Evolutionary conservation across 176 grass and related monocot species (phyloP), one percentile per base, ranked within the genome.

Genomic region (Echinochloa phyllopogon): DNA sequence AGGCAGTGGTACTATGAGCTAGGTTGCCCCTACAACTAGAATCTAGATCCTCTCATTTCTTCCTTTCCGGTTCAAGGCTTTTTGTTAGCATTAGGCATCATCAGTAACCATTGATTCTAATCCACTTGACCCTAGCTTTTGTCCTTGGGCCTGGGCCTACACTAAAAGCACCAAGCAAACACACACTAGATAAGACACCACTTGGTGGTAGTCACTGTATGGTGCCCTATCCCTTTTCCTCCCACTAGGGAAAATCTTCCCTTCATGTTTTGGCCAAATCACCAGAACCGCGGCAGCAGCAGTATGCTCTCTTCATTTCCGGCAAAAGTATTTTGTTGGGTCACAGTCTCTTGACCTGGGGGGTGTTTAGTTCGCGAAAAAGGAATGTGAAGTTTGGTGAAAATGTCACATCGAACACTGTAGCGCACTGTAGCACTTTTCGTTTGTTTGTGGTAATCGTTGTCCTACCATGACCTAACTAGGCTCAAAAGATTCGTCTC

Each of bases 41-140:
- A 60, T 45, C 80, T 82, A 75, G 62, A 75, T 75, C 76, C 78
- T 75, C 27, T 63, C 58, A 70, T 86, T 86, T 69, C 53, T 69
- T 58, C 20, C n/a, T 47, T 89, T 45, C 69, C 42, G 18, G 64
- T 65, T 89, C 71, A 82, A 82, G 83, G 65, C 78, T 89, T 89
- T 76, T 86, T 89, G 77, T 82, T 89, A 81, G 83, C 78, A 77
- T 77, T 59, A 78, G 79, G 58, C 74, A 83, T 40, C 38, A 43
- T 57, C 73, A 60, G 65, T 83, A 61, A n/a, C 59, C 49, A 48
- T 83, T 79, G 79, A 87, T 90, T 63, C 79, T 85, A 91, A 85
- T 85, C 85, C 82, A 87, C 89, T 87, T 87, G 81, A 64, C 72
- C 61, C 60, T 65, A 62, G 27, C 81, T 76, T 91, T 88, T 70